Evolutionary conservation across 1,139 yeast genomes (phyloP).

Genomic region (Debaryomycetaceae sp.): DNA sequence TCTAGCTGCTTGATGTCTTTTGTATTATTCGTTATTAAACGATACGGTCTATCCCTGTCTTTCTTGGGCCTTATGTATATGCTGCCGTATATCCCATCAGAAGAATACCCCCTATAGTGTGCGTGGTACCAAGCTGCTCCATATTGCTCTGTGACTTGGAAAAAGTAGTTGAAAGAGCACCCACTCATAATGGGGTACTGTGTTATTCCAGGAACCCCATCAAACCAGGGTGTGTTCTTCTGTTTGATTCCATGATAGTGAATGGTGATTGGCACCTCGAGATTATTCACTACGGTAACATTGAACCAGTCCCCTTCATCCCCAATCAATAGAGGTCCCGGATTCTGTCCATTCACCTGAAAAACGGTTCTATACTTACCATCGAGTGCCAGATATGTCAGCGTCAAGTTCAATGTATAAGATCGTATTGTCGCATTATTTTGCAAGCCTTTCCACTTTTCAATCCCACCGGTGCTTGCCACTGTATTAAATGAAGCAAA

Average conservation of each 20-base stretch:
- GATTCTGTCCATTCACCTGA: constrained; percentile 32
- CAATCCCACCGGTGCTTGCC: not conserved
- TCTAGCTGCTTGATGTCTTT: constrained; percentile 11
- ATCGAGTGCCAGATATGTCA: constrained; percentile 13
- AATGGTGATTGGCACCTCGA: constrained; percentile 33
- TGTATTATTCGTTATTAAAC: constrained; percentile 13
- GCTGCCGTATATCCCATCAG: constrained; percentile 45
- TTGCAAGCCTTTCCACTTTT: constrained; percentile 1
- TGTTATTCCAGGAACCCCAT: constrained; percentile 45
- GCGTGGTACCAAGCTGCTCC: constrained; percentile 56
- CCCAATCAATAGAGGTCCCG: constrained; percentile 34
- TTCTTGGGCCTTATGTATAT: constrained; percentile 23
- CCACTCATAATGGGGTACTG: constrained; percentile 38
- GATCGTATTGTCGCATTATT: constrained; percentile 5
- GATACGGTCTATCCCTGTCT: constrained; percentile 23
- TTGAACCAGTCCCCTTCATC: constrained; percentile 34
- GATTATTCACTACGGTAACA: constrained; percentile 23
- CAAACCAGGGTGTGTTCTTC: constrained; percentile 33
- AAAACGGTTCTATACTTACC: constrained; percentile 15
- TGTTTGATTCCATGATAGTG: constrained; percentile 51
- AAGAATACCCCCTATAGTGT: constrained; percentile 45
- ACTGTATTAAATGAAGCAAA: not conserved
- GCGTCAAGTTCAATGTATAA: constrained; percentile 12
- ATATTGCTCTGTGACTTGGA: constrained; percentile 34
- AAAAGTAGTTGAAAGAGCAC: constrained; percentile 32